Evolutionary conservation across 2,329 filamentous ascomycete genomes (phyloP).

Genomic region (Colletotrichum neosansevieriae): DNA sequence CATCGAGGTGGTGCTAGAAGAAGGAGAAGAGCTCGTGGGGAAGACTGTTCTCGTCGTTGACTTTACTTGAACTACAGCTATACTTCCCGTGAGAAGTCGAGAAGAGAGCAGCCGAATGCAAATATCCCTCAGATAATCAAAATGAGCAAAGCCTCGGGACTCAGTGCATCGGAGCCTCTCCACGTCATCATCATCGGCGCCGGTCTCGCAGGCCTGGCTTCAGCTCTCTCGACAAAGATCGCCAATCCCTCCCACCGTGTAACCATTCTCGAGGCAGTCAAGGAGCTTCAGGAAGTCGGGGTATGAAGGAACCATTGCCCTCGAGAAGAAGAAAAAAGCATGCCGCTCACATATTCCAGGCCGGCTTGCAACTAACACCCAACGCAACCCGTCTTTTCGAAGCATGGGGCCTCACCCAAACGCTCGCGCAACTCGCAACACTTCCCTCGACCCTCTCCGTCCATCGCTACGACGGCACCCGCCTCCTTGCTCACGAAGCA

Average conservation of each 20-base stretch:
- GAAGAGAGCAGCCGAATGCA: background rate
- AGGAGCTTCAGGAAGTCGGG: slow-evolving; percentile 42
- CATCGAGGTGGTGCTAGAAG: background rate
- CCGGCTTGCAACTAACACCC: slow-evolving; percentile 41
- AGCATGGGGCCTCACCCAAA: slow-evolving; percentile 33
- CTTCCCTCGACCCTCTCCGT: slow-evolving; percentile 39
- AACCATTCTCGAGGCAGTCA: slow-evolving; percentile 41
- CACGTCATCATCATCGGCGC: slow-evolving; percentile 38
- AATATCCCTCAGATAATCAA: background rate
- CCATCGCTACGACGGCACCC: slow-evolving; percentile 41
- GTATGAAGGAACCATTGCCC: slow-evolving; percentile 21
- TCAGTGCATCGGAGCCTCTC: slow-evolving; percentile 6
- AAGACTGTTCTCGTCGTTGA: background rate
- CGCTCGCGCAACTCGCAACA: slow-evolving; percentile 35
- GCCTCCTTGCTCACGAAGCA: slow-evolving; percentile 39
- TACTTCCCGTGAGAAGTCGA: background rate
- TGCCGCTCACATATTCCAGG: slow-evolving; percentile 22
- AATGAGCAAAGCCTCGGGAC: background rate
- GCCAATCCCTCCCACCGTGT: slow-evolving; percentile 38
- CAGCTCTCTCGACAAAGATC: slow-evolving; percentile 35
- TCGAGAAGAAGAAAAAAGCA: too few species aligned
- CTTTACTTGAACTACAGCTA: background rate
- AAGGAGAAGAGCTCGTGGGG: background rate
- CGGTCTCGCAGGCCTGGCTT: slow-evolving; percentile 34
- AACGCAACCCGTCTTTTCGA: slow-evolving; percentile 40